Base-by-base conservation (phyloP, 345 rosid species). In the Bretschneidera sinensis region DNA sequence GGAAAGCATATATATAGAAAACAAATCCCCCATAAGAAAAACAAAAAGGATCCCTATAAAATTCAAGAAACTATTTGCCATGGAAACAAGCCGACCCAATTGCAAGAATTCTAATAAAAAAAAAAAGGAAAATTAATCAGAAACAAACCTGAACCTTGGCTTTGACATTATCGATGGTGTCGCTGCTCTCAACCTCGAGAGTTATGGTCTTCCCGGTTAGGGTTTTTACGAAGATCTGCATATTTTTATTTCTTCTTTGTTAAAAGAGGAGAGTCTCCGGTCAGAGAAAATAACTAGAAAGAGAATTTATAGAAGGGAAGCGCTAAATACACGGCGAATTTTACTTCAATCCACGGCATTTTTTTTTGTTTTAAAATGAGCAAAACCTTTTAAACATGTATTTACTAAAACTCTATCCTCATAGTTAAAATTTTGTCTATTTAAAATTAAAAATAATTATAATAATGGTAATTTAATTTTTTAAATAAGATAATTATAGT, bases 181-280 rank as follows among this genome's bases (percentile, higher is more conserved):
- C 85, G 53, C 82, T 78, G 58, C 80, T 70, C 64, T 81, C 85
- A 19, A 78, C 82, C 67, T 78, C 85, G 70, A 81, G 76, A 62
- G 85, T 81, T 50, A 81, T 75, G 35, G 85, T 81, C 74, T 81
- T 81, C 0, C 85, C 85, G 16, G 85, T 75, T 20, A 78, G 60
- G 54, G 85, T 81, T 71, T 81, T 81, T 56, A 81, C 85, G 60
- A 78, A 81, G 78, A 81, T 78, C 82, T 81, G 85, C 85, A 81
- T n/a, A n/a, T n/a, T n/a, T 74, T 2, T 17, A 39, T 21, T 43
- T 16, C n/a, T 20, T 20, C 22, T 8, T 50, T 23, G 8, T 39
- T 5, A 39, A n/a, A 1, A 39, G 45, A 39, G 10, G 45, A 39
- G 45, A n/a, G 45, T 4, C 9, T 9, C 1, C 1, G 45, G 1